phyloP scores from a whole-genome alignment of 129 eudicot species.

The Logfia minima region DNA sequence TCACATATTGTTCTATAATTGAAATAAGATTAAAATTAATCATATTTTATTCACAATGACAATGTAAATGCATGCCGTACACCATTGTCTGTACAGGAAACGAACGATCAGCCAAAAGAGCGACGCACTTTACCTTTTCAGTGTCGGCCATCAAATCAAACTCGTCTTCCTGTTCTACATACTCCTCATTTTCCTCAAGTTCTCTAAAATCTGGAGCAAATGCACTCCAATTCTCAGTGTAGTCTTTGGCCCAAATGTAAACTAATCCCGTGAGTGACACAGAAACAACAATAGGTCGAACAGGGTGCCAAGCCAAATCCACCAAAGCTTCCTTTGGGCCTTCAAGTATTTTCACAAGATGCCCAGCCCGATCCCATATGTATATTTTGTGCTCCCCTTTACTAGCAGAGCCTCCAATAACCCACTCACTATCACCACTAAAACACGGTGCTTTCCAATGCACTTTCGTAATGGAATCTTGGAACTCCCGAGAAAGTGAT shows the following conservation, averaged over 20 bases:
- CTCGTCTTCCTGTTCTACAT: slow-evolving; percentile 90
- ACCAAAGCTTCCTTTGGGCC: slow-evolving; percentile 85
- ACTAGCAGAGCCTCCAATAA: slow-evolving; percentile 87
- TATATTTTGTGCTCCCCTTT: slow-evolving; percentile 95
- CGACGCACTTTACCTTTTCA: slow-evolving; percentile 47
- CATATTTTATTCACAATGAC: neutral
- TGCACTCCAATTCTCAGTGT: slow-evolving; percentile 90
- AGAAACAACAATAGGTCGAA: slow-evolving; percentile 73
- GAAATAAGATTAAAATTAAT: neutral
- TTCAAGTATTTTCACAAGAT: slow-evolving; percentile 86
- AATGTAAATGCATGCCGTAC: neutral
- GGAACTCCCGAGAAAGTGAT: slow-evolving; percentile 68
- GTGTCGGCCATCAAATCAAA: slow-evolving; percentile 73
- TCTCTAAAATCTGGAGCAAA: slow-evolving; percentile 94
- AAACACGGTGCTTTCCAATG: slow-evolving; percentile 97
- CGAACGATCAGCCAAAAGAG: neutral
- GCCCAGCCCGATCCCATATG: slow-evolving; percentile 88
- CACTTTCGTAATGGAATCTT: slow-evolving; percentile 72
- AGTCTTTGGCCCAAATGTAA: slow-evolving; percentile 91
- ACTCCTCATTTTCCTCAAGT: slow-evolving; percentile 94
- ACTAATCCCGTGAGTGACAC: slow-evolving; percentile 75
- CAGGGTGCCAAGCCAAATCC: slow-evolving; percentile 95
- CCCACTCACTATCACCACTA: slow-evolving; percentile 91
- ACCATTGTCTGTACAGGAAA: neutral
- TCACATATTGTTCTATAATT: neutral